phyloP scores from a whole-genome alignment of 73 alveolate species.

The Symbiodinium natans region DNA sequence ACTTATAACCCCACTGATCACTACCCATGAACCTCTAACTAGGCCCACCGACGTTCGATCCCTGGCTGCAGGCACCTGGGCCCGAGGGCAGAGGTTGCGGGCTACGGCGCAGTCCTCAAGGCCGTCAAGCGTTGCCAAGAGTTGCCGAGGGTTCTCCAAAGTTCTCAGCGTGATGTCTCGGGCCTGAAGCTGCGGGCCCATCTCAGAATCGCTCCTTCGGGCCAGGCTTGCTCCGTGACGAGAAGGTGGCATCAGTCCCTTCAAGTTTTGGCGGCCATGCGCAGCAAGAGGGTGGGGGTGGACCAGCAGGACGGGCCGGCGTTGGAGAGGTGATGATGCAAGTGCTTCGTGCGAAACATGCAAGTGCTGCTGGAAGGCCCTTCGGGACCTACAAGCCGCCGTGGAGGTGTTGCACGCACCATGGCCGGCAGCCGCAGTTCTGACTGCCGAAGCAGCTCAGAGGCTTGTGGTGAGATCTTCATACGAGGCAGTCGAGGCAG shows the following conservation, averaged over 20 bases:
- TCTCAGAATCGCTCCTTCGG: background rate
- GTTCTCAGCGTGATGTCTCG: too few species aligned
- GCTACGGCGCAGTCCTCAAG: slow-evolving; percentile 47
- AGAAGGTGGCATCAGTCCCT: slow-evolving; percentile 20
- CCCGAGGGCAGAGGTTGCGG: slow-evolving; percentile 34
- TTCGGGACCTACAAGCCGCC: background rate
- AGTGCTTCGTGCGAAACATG: background rate
- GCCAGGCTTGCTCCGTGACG: slow-evolving; percentile 30
- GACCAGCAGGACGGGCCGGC: slow-evolving; percentile 9
- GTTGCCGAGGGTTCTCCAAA: background rate
- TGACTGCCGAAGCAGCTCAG: background rate
- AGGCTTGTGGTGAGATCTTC: background rate
- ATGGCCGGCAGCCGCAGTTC: background rate
- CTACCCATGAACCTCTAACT: too few species aligned
- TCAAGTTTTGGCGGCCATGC: slow-evolving; percentile 11
- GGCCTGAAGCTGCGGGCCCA: too few species aligned
- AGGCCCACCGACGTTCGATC: too few species aligned
- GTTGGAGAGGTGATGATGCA: background rate
- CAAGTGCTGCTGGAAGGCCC: background rate
- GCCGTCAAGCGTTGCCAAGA: background rate
- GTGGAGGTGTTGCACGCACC: slow-evolving; percentile 7
- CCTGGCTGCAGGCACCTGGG: slow-evolving; percentile 88
- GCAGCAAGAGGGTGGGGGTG: background rate
- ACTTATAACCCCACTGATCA: too few species aligned
- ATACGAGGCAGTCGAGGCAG: too few species aligned